Conservation (phyloP, 1,139 yeast genomes). For the Pichia terricola region DNA sequence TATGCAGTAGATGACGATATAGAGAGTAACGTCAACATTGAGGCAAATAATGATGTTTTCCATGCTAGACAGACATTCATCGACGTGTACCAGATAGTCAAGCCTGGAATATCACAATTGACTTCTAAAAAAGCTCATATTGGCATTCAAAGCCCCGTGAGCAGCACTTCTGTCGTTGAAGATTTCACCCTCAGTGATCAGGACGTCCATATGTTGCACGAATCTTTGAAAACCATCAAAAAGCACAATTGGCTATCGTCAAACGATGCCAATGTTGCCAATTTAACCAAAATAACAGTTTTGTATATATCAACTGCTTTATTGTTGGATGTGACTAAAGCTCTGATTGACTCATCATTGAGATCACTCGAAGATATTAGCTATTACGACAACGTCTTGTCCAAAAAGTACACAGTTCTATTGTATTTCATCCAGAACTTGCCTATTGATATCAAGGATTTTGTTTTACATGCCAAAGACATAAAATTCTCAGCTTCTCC, state of each 20-base stretch:
- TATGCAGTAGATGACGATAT: neutral
- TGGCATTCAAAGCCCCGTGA: neutral
- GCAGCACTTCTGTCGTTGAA: neutral
- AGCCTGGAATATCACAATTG: neutral
- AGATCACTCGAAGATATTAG: conserved; percentile 24
- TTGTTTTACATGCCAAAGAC: conserved; percentile 4
- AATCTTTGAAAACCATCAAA: neutral
- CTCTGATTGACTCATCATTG: conserved; percentile 12
- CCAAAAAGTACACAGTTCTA: conserved; percentile 23
- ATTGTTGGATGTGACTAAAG: conserved; percentile 1
- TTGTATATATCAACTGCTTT: conserved; percentile 1
- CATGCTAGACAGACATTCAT: conserved; percentile 2
- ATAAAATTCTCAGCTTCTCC: neutral
- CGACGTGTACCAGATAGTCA: conserved; percentile 4
- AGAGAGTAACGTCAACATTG: neutral
- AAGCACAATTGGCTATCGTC: conserved; percentile 2
- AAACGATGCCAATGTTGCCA: neutral
- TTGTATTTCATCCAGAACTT: conserved; percentile 28
- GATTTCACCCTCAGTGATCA: neutral
- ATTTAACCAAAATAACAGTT: conserved; percentile 1
- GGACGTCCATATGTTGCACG: neutral
- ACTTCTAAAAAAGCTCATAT: no score
- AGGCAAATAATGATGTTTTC: neutral
- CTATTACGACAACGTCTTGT: conserved; percentile 25
- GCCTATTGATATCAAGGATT: conserved; percentile 19